These are phyloP conservation scores for Beauveria rudraprayagi DNA, from an alignment of 2,329 filamentous ascomycete species.

Conservation along the genomic window DNA sequence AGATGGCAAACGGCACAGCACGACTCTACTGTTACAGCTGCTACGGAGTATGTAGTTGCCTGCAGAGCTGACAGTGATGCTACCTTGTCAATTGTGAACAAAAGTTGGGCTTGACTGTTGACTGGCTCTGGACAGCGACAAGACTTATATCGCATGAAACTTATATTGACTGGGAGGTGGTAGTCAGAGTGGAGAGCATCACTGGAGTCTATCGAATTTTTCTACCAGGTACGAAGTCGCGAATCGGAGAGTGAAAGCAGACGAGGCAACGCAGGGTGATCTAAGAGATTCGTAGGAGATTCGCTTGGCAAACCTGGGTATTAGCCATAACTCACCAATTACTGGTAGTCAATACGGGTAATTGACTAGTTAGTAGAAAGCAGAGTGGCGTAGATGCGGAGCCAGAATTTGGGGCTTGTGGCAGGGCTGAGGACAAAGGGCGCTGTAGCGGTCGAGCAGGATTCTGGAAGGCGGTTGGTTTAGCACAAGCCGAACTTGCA, in stretches of 20 bases:
- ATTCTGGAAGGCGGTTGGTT: not conserved
- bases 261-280: not conserved
- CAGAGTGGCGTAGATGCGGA: not conserved
- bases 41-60: too few species aligned
- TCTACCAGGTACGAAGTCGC: not conserved
- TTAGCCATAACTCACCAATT: not conserved
- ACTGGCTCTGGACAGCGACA: not conserved
- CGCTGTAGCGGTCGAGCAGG: too few species aligned
- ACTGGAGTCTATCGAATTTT: not conserved
- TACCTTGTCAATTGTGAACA: too few species aligned
- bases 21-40: too few species aligned
- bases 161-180: not conserved
- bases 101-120: not conserved
- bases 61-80: too few species aligned
- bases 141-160: not conserved
- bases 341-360: not conserved
- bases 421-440: not conserved
- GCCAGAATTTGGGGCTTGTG: not conserved
- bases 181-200: not conserved
- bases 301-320: not conserved
- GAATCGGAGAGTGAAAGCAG: not conserved
- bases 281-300: not conserved
- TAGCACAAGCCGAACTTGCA: too few species aligned
- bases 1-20: too few species aligned
- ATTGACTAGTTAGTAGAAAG: not conserved